Percentiles rank a stretch among this genome's conserved stretches.
Conservation (phyloP, 768 basidiomycete species). For the Podaxis carcinomalis region DNA sequence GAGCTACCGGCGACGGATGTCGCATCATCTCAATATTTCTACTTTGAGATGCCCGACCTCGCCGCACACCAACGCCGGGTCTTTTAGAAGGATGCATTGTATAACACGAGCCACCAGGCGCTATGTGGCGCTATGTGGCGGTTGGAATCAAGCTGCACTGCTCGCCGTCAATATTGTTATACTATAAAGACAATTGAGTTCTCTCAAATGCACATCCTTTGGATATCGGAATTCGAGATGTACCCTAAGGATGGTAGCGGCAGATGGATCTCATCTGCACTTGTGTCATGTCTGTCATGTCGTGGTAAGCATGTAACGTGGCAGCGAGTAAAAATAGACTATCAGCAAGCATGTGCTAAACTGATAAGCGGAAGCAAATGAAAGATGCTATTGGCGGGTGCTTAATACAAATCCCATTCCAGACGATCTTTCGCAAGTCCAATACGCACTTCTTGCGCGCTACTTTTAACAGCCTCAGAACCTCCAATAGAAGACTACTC, state of each 20-base stretch:
- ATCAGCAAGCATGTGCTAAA: slow-evolving; percentile 5
- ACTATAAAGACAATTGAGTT: neutral
- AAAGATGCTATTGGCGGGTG: neutral
- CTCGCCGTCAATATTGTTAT: no score
- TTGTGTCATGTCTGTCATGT: neutral
- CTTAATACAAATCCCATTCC: neutral
- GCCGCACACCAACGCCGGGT: no score
- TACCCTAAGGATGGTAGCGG: neutral
- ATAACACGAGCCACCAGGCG: no score
- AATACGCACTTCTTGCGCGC: neutral
- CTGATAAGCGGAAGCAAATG: neutral
- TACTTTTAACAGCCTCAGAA: neutral
- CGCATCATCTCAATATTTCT: no score
- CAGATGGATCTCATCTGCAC: slow-evolving; percentile 3
- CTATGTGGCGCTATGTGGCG: no score
- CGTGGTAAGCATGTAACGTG: neutral
- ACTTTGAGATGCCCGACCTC: no score
- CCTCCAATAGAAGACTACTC: neutral
- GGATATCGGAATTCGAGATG: neutral
- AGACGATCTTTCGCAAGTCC: slow-evolving; percentile 5
- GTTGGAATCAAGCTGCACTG: no score
- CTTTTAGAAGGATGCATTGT: no score
- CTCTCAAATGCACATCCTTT: neutral
- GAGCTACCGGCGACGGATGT: no score
- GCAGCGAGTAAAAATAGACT: neutral